Evolutionary conservation across 345 rosid genomes (phyloP), one percentile per base, ranked within the genome.

Genomic region (Raphanus raphanistrum): DNA sequence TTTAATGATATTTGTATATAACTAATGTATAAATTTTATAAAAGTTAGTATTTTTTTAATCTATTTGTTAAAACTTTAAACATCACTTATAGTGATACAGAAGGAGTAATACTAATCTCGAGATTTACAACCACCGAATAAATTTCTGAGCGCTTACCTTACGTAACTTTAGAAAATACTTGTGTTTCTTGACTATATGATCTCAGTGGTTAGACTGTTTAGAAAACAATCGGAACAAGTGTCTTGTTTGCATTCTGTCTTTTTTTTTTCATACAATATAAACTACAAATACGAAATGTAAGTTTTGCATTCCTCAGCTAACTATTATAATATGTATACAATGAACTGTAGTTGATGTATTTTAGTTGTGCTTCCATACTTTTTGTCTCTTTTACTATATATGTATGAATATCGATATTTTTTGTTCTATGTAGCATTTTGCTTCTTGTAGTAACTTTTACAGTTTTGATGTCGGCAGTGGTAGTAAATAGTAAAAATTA

Each of bases 111-210:
- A 36, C 35, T 55, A 55, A 57, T 64, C 76, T 77, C 76, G 72
- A 71, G 81, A 77, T 77, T 71, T 77, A 71, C 72, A 65, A 71
- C 72, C 61, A 77, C 54, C 58, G 71, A 71, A 77, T 77, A 55
- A 70, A 58, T 77, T 76, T 64, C 38, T 64, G 33, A 71, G 8
- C 33, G 76, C 61, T 77, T 38, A n/a, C 9, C 17, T 65, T 71
- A 77, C 66, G 54, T 65, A 78, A 72, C 57, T 26, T 43, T 9
- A 17, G 45, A 21, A 62, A 25, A 31, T 21, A 59, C 58, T 77
- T 65, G 8, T 52, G 28, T 59, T 16, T 21, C 48, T 77, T 55
- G 61, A 77, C 69, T 26, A 61, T 31, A 55, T 77, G 70, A 62
- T 55, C 50, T 62, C 75, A 68, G 45, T 66, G 66, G 29, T 21